Percentiles rank a stretch among this genome's conserved stretches.
phyloP scores from a whole-genome alignment of 352 stramenopile genomes.

The Paralagenidium karlingii region DNA sequence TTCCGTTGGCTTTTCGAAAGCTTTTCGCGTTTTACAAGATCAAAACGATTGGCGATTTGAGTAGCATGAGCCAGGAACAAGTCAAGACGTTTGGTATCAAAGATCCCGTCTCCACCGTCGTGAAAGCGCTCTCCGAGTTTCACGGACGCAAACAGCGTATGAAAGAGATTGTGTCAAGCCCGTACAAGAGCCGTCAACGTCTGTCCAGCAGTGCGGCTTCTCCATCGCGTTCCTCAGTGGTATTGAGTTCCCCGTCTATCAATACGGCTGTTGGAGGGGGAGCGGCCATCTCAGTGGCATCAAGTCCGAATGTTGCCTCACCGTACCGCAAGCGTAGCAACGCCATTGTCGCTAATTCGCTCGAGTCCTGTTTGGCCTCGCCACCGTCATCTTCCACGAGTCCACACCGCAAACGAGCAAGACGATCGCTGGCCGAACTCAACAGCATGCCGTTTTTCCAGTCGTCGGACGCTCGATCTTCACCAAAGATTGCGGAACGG shows the following conservation, averaged over 20 bases:
- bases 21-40: constrained; percentile 59
- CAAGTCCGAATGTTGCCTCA: no score
- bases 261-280: no score
- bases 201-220: constrained; percentile 1
- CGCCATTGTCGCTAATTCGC: no score
- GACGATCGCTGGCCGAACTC: constrained; percentile 23
- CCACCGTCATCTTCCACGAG: no score
- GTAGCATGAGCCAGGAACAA: constrained; percentile 23
- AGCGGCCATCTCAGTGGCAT: no score
- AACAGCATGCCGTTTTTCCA: constrained; percentile 11
- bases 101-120: constrained; percentile 32
- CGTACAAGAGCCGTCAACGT: no score
- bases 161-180: constrained; percentile 15
- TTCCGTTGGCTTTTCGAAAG: constrained; percentile 34
- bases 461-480: constrained; percentile 3
- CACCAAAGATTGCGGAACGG: constrained; percentile 28
- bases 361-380: no score
- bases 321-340: no score
- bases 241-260: neutral
- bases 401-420: constrained; percentile 24
- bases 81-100: constrained; percentile 49
- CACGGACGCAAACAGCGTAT: constrained; percentile 21
- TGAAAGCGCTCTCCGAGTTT: constrained; percentile 41
- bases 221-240: neutral
- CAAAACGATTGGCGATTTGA: constrained; percentile 55